Evolutionary conservation across 345 rosid species (phyloP).

Genomic region (Boechera retrofracta): DNA sequence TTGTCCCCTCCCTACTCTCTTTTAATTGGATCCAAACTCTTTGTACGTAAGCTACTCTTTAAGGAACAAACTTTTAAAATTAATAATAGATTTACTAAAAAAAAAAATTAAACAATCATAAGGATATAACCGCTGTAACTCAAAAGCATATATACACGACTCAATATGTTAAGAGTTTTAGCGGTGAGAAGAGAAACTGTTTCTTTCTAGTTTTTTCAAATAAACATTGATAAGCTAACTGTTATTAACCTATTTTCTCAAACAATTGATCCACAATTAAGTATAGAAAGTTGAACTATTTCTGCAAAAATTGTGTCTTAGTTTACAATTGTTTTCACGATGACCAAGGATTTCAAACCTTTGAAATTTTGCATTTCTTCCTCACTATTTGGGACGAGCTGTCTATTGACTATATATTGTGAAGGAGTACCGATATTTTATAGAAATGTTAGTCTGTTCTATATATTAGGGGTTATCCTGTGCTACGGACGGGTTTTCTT

Average conservation of each 20-base stretch:
- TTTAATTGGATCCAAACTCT: conserved; percentile 38
- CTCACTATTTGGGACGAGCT: no score
- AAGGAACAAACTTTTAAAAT: conserved; percentile 7
- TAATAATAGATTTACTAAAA: background rate
- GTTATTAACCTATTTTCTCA: background rate
- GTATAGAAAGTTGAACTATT: background rate
- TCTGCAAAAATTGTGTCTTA: background rate
- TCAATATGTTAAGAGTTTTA: background rate
- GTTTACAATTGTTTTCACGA: background rate
- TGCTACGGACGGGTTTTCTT: no score
- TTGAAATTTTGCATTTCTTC: background rate
- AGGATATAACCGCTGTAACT: conserved; percentile 13
- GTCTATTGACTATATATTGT: no score
- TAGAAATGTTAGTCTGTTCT: no score
- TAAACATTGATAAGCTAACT: background rate
- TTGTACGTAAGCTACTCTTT: conserved; percentile 25
- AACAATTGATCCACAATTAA: background rate
- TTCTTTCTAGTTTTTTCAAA: background rate
- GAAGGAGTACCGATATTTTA: no score
- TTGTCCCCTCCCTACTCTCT: conserved; percentile 30
- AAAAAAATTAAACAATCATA: background rate
- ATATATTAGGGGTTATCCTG: no score
- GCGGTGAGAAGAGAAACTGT: background rate
- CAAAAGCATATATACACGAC: background rate
- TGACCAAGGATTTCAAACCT: background rate